Percentiles rank a stretch among this genome's conserved stretches.
Evolutionary conservation across 257 asterid species (phyloP).

Genomic region (Scutellaria baicalensis): DNA sequence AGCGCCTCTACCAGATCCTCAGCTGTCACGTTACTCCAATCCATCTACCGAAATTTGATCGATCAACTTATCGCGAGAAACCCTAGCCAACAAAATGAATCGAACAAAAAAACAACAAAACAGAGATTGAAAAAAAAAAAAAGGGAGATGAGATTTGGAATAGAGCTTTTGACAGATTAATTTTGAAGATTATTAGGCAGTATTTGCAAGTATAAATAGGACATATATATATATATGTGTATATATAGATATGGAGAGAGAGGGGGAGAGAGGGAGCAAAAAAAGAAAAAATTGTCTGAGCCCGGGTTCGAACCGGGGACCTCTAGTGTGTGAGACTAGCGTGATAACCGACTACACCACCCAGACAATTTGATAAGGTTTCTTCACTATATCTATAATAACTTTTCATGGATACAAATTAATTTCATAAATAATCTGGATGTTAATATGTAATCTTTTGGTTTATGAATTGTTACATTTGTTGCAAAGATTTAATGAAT

Average conservation of each 20-base stretch:
- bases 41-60: slow-evolving; percentile 45
- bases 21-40: slow-evolving; percentile 84
- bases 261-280: neutral
- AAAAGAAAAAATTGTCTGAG: slow-evolving; percentile 44
- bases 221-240: neutral
- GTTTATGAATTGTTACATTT: no score
- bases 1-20: slow-evolving; percentile 85
- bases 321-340: slow-evolving; percentile 99
- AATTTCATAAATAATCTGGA: no score
- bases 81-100: slow-evolving; percentile 22
- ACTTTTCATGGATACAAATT: no score
- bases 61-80: slow-evolving; percentile 8
- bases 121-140: neutral
- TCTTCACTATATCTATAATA: no score
- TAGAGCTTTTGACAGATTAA: neutral
- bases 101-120: neutral
- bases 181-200: neutral
- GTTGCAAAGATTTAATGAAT: no score
- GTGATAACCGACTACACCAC: slow-evolving; percentile 99
- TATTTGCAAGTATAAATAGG: neutral
- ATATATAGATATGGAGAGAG: no score
- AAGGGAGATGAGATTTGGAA: slow-evolving; percentile 17
- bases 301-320: slow-evolving; percentile 99
- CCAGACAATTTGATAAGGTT: slow-evolving; percentile 37
- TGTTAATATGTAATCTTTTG: no score